Conservation (phyloP, 345 rosid genomes). For the Camelina neglecta region DNA sequence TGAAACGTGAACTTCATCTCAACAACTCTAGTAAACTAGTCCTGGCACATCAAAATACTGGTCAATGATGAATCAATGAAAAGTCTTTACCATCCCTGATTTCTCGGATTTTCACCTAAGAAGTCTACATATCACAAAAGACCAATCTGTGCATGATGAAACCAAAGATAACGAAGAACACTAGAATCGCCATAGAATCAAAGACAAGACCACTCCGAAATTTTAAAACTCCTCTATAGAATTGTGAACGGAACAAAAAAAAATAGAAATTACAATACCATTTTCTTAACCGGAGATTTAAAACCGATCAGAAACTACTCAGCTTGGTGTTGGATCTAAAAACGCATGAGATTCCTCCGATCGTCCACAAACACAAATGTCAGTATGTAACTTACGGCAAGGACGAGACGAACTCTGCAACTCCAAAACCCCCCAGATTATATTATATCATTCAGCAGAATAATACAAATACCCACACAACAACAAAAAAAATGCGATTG, state of each 20-base stretch:
- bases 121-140: not conserved
- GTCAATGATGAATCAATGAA: constrained; percentile 33
- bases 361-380: constrained; percentile 40
- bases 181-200: constrained; percentile 20
- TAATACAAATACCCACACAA: not conserved
- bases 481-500: constrained; percentile 7
- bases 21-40: not conserved
- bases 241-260: constrained; percentile 23
- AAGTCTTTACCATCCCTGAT: constrained; percentile 23
- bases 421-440: not conserved
- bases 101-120: not conserved
- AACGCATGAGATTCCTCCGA: constrained; percentile 40
- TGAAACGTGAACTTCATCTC: not conserved
- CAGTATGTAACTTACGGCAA: constrained; percentile 23
- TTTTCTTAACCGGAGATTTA: constrained; percentile 19
- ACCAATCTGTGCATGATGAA: constrained; percentile 8
- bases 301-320: constrained; percentile 28
- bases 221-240: not conserved
- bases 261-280: constrained; percentile 28
- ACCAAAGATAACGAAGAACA: constrained; percentile 7
- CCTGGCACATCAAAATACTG: constrained; percentile 12
- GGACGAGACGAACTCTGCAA: constrained; percentile 29
- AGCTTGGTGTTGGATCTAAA: constrained; percentile 52
- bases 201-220: not conserved
- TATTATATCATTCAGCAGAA: not conserved